Percentiles rank a stretch among this genome's conserved stretches.
Conservation (phyloP, 306 rosid genomes). For the Gynostemma pentaphyllum region DNA sequence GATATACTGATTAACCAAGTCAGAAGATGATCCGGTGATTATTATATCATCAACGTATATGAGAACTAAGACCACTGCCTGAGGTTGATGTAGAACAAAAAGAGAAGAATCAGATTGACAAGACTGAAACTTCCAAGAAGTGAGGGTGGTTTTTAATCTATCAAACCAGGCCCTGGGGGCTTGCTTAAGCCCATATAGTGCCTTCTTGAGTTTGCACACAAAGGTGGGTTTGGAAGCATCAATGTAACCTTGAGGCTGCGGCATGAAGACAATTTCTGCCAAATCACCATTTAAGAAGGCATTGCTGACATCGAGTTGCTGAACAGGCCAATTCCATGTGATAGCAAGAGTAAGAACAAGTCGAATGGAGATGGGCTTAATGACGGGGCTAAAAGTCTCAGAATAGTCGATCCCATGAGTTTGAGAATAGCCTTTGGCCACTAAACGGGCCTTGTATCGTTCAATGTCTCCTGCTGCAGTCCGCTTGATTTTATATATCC, state of each 20-base stretch:
- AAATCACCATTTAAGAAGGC: background rate
- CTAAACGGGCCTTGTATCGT: background rate
- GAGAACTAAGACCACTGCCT: background rate
- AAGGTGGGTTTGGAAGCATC: background rate
- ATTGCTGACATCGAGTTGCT: background rate
- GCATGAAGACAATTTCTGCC: background rate
- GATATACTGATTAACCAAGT: too few relatives aligned
- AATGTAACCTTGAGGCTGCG: background rate
- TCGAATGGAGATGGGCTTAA: background rate
- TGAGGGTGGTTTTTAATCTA: background rate
- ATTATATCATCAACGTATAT: background rate
- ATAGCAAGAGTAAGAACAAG: background rate
- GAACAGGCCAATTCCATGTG: background rate
- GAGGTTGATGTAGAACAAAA: background rate
- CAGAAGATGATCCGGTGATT: background rate
- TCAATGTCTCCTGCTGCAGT: background rate
- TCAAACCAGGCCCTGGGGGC: background rate
- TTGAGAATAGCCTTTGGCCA: background rate
- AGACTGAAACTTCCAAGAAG: too few relatives aligned
- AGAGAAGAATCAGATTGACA: background rate
- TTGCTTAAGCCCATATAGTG: conserved; percentile 1
- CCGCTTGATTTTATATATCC: background rate
- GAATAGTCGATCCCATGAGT: background rate
- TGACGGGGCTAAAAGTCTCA: background rate
- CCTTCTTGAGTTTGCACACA: background rate